A percentile compares a stretch with the other conserved stretches of the same genome.
These are phyloP conservation scores for Colletotrichum melonis DNA, from an alignment of 2,329 filamentous ascomycete genomes.

Conservation along the genomic window DNA sequence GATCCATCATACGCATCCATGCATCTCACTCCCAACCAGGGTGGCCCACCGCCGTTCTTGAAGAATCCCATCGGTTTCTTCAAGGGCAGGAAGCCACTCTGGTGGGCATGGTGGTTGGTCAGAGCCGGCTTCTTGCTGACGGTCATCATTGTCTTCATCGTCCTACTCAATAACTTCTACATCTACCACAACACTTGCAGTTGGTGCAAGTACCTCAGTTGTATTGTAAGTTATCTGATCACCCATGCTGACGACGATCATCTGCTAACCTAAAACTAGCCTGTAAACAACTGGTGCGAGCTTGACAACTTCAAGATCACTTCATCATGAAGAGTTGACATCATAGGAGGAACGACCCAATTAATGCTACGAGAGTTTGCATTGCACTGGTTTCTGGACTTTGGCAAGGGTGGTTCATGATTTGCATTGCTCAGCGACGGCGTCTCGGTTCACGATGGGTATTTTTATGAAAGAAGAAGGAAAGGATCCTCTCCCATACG, in stretches of 20 bases:
- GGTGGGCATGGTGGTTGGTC: slow-evolving; percentile 98
- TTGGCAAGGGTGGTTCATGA: not conserved
- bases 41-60: slow-evolving; percentile 62
- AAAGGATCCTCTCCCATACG: not conserved
- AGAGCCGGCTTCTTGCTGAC: slow-evolving; percentile 81
- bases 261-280: slow-evolving; percentile 50
- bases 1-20: slow-evolving; percentile 80
- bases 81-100: slow-evolving; percentile 89
- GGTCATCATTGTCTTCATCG: slow-evolving; percentile 86
- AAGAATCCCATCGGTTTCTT: slow-evolving; percentile 83
- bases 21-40: slow-evolving; percentile 59
- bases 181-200: slow-evolving; percentile 77
- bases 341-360: not conserved
- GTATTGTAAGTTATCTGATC: slow-evolving; percentile 74
- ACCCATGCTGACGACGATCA: too few species aligned
- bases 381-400: slow-evolving; percentile 8
- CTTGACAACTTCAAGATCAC: slow-evolving; percentile 47
- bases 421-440: slow-evolving; percentile 40
- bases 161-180: slow-evolving; percentile 94
- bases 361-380: not conserved
- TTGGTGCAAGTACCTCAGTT: slow-evolving; percentile 97
- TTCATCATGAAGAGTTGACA: not conserved
- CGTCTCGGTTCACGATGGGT: slow-evolving; percentile 32
- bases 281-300: slow-evolving; percentile 76
- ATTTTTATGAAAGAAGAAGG: slow-evolving; percentile 21